phyloP scores from a whole-genome alignment of 2,329 filamentous ascomycete genomes.

The Macroventuria anomochaeta region DNA sequence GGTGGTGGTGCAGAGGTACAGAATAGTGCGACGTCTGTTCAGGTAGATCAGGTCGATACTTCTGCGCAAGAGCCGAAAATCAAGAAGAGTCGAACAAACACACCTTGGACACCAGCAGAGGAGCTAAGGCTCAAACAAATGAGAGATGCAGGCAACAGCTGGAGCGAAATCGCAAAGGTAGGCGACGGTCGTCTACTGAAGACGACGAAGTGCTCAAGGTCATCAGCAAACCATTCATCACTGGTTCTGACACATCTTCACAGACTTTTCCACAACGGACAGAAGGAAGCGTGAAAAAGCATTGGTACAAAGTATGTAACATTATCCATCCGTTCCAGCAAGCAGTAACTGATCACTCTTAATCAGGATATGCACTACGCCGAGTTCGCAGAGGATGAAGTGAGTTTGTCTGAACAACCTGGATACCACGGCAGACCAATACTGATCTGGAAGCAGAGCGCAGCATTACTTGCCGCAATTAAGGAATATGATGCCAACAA shows the following conservation, averaged over 20 bases:
- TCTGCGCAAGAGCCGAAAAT: conserved; percentile 52
- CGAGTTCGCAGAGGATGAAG: conserved; percentile 97
- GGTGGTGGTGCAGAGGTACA: conserved; percentile 24
- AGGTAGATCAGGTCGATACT: conserved; percentile 30
- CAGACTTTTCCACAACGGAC: conserved; percentile 91
- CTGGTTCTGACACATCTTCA: conserved; percentile 25
- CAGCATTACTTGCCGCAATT: conserved; percentile 86
- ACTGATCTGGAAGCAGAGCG: conserved; percentile 62
- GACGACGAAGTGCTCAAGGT: not conserved
- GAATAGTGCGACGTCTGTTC: conserved; percentile 33
- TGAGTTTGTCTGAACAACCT: conserved; percentile 51
- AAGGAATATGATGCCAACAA: conserved; percentile 99
- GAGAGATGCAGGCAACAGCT: conserved; percentile 90
- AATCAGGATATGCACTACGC: conserved; percentile 97
- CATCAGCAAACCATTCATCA: not conserved
- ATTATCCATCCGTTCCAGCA: conserved; percentile 18
- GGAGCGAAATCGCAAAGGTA: conserved; percentile 98
- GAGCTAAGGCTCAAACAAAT: conserved; percentile 92
- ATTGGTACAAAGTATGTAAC: conserved; percentile 89
- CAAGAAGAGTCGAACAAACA: conserved; percentile 98
- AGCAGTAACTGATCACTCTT: conserved; percentile 31
- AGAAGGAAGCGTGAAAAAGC: conserved; percentile 98
- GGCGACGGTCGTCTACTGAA: not conserved
- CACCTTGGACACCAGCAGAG: conserved; percentile 94
- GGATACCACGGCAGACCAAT: conserved; percentile 17